Conservation (phyloP, 192 early-diverging fungal species). For the Coemansia sp. region DNA sequence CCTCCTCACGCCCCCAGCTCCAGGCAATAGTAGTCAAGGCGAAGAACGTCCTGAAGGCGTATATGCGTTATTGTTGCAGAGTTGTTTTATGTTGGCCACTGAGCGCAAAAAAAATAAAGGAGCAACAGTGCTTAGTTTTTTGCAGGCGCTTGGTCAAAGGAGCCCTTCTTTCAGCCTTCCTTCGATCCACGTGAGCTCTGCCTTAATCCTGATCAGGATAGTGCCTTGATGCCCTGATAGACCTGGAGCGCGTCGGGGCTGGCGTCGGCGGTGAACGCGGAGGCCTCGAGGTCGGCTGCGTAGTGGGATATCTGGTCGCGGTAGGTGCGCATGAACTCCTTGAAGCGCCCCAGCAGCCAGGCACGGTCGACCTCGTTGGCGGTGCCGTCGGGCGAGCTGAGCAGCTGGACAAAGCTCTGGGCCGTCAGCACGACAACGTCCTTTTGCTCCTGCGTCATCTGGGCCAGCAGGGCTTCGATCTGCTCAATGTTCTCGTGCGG, state of each 20-base stretch:
- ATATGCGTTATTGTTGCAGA: no score
- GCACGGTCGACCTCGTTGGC: constrained; percentile 57
- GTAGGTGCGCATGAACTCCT: constrained; percentile 56
- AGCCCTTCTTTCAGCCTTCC: no score
- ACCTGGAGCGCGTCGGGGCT: constrained; percentile 34
- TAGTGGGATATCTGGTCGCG: constrained; percentile 47
- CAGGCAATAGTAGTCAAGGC: no score
- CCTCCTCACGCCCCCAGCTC: no score
- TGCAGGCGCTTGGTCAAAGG: neutral
- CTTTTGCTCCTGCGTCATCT: constrained; percentile 71
- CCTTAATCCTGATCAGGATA: no score
- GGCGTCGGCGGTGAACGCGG: constrained; percentile 46
- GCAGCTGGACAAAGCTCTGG: constrained; percentile 56
- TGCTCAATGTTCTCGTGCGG: constrained; percentile 48
- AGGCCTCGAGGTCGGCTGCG: constrained; percentile 36
- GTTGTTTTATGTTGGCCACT: no score
- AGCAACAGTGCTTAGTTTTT: neutral
- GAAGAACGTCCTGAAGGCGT: no score
- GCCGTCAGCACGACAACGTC: constrained; percentile 71
- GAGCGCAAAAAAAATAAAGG: neutral
- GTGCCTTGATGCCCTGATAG: constrained; percentile 15
- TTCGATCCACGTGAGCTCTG: neutral
- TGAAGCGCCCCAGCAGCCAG: constrained; percentile 62
- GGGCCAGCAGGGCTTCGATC: constrained; percentile 60
- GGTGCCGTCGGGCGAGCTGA: constrained; percentile 47